Base-by-base conservation (phyloP, 176 grass and related monocot species). In the Avena eriantha region DNA sequence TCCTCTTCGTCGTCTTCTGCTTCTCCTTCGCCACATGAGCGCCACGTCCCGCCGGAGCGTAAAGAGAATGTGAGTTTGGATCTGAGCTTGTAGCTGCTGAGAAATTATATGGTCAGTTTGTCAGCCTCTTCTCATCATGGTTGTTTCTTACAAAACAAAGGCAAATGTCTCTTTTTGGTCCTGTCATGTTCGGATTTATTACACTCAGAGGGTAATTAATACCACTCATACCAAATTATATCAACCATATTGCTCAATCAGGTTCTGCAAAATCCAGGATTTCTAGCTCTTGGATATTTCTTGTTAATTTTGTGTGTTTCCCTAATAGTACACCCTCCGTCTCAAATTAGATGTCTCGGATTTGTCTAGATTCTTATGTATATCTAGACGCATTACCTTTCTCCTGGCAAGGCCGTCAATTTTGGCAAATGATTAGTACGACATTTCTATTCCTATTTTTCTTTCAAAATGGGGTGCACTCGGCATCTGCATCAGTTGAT, bases 21-120 rank as follows among this genome's bases (percentile, higher is more conserved):
- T 51, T 88, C 77, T 11, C 78, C 80, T 51, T 84, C 87, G 48
- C 67, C 67, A 9, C 87, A 88, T 36, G 86, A 87, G 34, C 82
- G 26, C 8, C 58, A 48, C 12, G 47, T 57, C 22, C 57, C 23
- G 23, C 82, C 87, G 78, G 88, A 87, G 34, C 69, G 53, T 11
- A 85, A 89, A 71, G 92, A 92, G 14, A 86, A 89, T 77, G 85
- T 97, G 82, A 97, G 90, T 89, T 94, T 97, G 81, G 92, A 97
- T 92, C 90, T 97, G 85, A 89, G 88, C 78, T 90, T 97, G 87
- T 97, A 94, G 82, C 82, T 67, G 48, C 53, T 26, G 46, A 41
- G 73, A 73, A 88, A 88, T 77, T 65, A 79, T 65, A 79, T 85
- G 47, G 77, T 19, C 54, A 2, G 68, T 34, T 69, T 24, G 69